Evolutionary conservation across 139 green algal genomes (phyloP), one percentile per base, ranked within the genome.

Genomic region (Auxenochlorella pyrenoidosa): DNA sequence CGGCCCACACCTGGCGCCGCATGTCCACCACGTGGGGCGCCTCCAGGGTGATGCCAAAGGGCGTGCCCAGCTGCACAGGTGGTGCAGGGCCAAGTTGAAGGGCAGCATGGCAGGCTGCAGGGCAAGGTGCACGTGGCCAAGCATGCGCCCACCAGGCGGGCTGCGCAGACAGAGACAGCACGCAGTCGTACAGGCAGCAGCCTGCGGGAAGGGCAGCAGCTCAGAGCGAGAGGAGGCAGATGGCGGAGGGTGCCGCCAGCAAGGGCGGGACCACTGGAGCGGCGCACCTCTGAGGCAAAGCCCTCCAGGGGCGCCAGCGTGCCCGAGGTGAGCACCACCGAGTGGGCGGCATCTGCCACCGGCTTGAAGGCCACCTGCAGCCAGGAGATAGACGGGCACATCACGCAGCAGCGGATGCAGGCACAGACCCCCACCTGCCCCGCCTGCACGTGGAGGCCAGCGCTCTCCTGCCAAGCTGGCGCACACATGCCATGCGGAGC

Each of bases 21-120:
- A 97, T 96, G 89, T 98, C 94, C 38, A 99, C 94, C 85, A 99
- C 96, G 83, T 99, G 97, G 15, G 90, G 90, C 12, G 94, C 95
- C 89, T 98, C 96, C 77, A 99, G 88, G 54, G 78, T 87, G 13
- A 95, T 72, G 21, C 90, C 76, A 81, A 99, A 99, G 18, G 81
- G 43, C 16, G 91, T 87, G 43, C 91, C 93, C 68, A 97, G 89
- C 87, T 93, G 88, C 68, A 68, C 5, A 8, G 28, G 44, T 68
- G 47, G 79, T 5, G 36, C 15, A 36, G 19, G 21, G 36, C 19
- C 21, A 32, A 58, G 78, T 32, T 63, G n/a, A 19, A 60, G 54
- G 44, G 36, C 54, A 32, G 34, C 32, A 43, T 41, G 76, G 47
- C 73, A 79, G 40, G 24, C 4, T 3, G 38, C 40, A 73, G 66